Percentiles rank a stretch among this genome's conserved stretches.
Evolutionary conservation across 495 filamentous ascomycete genomes (phyloP).

Genomic region (Staphylotrichum tortipilum): DNA sequence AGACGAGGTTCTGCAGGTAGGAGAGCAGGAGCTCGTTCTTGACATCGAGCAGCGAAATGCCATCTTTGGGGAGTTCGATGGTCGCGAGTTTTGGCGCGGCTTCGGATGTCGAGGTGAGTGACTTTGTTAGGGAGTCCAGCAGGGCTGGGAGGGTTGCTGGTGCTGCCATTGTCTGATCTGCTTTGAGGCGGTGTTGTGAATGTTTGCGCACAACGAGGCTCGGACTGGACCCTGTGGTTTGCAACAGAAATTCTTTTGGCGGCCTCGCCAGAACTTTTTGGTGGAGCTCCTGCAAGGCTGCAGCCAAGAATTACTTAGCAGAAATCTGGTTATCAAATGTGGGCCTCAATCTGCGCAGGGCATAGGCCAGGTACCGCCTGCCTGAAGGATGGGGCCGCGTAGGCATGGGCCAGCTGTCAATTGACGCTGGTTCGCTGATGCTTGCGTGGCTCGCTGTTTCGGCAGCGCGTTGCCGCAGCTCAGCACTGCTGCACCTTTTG

Average conservation of each 20-base stretch:
- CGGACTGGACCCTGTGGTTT: not conserved
- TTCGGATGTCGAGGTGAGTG: conserved; percentile 50
- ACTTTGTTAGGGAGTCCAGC: conserved; percentile 54
- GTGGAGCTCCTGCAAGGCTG: conserved; percentile 7
- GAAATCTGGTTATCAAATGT: not conserved
- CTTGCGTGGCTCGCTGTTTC: too few species aligned
- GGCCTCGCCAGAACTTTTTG: conserved; percentile 7
- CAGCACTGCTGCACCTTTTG: not conserved
- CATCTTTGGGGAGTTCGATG: conserved; percentile 60
- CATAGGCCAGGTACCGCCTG: too few species aligned
- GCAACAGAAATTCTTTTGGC: not conserved
- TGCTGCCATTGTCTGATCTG: conserved; percentile 33
- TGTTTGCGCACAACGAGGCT: too few species aligned
- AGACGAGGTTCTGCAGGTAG: conserved; percentile 90
- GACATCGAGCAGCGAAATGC: conserved; percentile 86
- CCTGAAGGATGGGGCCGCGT: too few species aligned
- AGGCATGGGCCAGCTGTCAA: too few species aligned
- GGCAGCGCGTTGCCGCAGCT: too few species aligned
- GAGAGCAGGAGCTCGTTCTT: conserved; percentile 95
- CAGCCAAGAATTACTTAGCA: not conserved
- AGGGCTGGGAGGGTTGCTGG: conserved; percentile 46
- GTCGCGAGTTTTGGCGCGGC: conserved; percentile 52
- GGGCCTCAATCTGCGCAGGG: too few species aligned
- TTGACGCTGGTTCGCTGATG: too few species aligned
- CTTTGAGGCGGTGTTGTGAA: not conserved